Evolutionary conservation across 2,329 filamentous ascomycete species (phyloP).

Genomic region (Pseudocercospora fuligena): DNA sequence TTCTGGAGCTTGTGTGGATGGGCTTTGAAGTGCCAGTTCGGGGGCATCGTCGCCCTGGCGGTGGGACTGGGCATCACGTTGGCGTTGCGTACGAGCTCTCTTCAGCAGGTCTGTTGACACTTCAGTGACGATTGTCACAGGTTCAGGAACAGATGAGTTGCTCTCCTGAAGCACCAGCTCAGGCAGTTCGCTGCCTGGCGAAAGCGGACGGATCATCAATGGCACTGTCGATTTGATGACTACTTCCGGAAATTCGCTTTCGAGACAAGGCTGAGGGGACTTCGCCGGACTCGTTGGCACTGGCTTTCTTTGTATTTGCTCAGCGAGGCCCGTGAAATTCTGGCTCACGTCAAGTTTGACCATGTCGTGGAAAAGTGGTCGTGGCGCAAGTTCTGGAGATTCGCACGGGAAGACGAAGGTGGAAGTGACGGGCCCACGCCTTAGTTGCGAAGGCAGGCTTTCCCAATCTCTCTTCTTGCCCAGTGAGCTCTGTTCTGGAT

Average conservation of each 20-base stretch:
- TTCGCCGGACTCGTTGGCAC: too few species aligned
- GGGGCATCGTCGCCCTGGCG: not conserved
- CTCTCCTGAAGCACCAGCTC: not conserved
- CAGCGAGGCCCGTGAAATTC: not conserved
- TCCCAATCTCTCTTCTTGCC: not conserved
- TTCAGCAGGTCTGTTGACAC: not conserved
- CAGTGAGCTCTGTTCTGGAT: not conserved
- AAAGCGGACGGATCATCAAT: not conserved
- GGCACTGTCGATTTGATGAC: not conserved
- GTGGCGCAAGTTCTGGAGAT: not conserved
- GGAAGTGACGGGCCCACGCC: not conserved
- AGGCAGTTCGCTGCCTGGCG: not conserved
- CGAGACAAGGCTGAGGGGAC: not conserved
- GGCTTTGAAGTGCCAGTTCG: not conserved
- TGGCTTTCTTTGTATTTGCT: not conserved
- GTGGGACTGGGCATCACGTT: not conserved
- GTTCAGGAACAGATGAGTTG: not conserved
- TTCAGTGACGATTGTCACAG: not conserved
- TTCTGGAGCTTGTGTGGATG: not conserved
- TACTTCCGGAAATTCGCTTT: slow-evolving; percentile 6
- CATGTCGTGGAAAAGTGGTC: not conserved
- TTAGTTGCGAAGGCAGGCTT: not conserved
- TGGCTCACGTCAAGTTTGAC: not conserved
- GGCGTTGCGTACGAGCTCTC: not conserved
- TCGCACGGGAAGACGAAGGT: not conserved